Base-by-base conservation (phyloP, 2,329 filamentous ascomycete genomes). In the Hymenoscyphus linearis region DNA sequence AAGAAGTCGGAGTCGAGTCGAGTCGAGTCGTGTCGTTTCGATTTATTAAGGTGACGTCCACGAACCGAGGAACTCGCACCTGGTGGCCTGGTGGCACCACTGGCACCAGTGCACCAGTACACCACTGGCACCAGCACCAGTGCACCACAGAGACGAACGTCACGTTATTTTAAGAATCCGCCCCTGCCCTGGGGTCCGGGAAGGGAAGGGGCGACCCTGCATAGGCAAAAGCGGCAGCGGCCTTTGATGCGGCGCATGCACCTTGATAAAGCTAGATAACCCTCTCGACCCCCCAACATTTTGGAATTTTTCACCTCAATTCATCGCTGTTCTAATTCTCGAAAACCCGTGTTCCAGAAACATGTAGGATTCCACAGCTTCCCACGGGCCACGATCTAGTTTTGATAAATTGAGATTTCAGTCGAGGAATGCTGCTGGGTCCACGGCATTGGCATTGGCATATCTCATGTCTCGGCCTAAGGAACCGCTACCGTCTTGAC, bases 151-250 rank as follows among this genome's bases (percentile, higher is more conserved):
- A n/a, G n/a, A n/a, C n/a, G n/a, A 35, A 18, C 53, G 56, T 58
- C 56, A 58, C 56, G 56, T 37, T 58, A 52, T 52, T 52, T 52
- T 52, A 58, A 52, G 40, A 58, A 18, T 58, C 35, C 9, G 35
- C 31, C 31, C 31, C 31, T 31, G 31, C 6, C 1, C 4, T 7
- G 40, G 40, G 12, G 22, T n/a, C 40, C 7, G 22, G 40, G 40
- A n/a, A n/a, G 40, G 40, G 18, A 47, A 47, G 40, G 40, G 22
- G 22, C 40, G 40, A 47, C 40, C 40, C 40, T 47, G 40, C n/a
- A 47, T n/a, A 7, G 10, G 40, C 22, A 47, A 47, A 47, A 47
- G 40, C 40, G 40, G 40, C 40, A 47, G 40, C 18, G 18, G 40
- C 5, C 5, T 18, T 25, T 12, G 40, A 47, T 47, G 40, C 40